These are phyloP conservation scores for Trichoderma asperellum DNA, from an alignment of 2,329 filamentous ascomycete genomes.

Conservation along the genomic window DNA sequence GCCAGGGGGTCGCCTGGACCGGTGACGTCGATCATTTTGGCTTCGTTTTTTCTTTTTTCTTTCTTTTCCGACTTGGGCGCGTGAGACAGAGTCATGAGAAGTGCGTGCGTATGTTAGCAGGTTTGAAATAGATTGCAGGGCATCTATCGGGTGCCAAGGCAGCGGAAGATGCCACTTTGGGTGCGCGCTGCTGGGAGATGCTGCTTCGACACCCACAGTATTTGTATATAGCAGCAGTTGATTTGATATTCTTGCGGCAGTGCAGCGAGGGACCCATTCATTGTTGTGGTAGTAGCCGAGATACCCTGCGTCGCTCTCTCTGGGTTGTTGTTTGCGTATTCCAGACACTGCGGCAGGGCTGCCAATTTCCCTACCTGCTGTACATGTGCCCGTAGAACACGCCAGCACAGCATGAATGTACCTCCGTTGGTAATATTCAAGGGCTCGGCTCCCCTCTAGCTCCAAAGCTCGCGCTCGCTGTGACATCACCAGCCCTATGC, in stretches of 20 bases:
- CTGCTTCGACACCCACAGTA: neutral
- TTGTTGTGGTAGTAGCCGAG: neutral
- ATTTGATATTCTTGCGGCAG: neutral
- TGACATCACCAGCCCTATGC: slow-evolving; percentile 22
- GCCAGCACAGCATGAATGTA: neutral
- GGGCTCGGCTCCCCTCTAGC: neutral
- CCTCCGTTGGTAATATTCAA: neutral
- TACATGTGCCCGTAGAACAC: too few relatives aligned
- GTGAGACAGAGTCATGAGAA: neutral
- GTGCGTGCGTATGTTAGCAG: neutral
- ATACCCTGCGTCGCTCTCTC: neutral
- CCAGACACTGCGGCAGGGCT: neutral
- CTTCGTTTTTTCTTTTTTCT: neutral
- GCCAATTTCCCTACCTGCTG: too few relatives aligned
- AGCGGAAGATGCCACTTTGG: too few relatives aligned
- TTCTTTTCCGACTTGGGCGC: neutral
- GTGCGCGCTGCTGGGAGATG: neutral
- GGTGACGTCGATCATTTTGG: slow-evolving; percentile 25
- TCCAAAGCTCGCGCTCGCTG: neutral
- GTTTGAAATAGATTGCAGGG: neutral
- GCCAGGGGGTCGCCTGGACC: slow-evolving; percentile 10
- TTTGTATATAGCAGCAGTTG: neutral
- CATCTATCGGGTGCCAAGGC: neutral
- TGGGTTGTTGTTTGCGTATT: neutral
- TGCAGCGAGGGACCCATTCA: neutral